Evolutionary conservation across 1,139 yeast genomes (phyloP).

Genomic region (Groenewaldozyma sp.): DNA sequence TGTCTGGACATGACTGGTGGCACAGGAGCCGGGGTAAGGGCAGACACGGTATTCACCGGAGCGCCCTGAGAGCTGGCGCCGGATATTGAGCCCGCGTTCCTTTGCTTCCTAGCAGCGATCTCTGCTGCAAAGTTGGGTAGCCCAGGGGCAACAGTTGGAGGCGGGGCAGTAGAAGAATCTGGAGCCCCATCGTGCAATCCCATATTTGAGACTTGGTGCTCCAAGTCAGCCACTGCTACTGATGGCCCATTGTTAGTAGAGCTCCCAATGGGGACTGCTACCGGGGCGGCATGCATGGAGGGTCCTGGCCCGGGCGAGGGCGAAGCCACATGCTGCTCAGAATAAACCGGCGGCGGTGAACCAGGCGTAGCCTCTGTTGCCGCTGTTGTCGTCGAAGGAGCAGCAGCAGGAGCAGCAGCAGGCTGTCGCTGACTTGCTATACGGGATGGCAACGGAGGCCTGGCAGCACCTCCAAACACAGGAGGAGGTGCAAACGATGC

Average conservation of each 20-base stretch:
- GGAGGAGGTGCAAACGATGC: constrained; percentile 16
- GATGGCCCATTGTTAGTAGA: neutral
- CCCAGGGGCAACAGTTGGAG: constrained; percentile 9
- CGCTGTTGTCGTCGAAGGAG: neutral
- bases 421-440: neutral
- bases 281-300: constrained; percentile 1
- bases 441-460: constrained; percentile 9
- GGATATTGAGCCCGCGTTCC: constrained; percentile 4
- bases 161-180: constrained; percentile 4
- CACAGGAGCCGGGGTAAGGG: constrained; percentile 9
- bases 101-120: constrained; percentile 18
- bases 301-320: neutral
- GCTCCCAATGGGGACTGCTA: neutral
- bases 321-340: constrained; percentile 3
- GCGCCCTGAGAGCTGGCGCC: constrained; percentile 6
- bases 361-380: constrained; percentile 3
- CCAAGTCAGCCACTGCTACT: neutral
- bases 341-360: constrained; percentile 9
- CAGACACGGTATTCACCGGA: constrained; percentile 3
- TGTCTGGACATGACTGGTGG: no score
- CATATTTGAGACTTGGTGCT: neutral
- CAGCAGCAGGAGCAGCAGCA: neutral
- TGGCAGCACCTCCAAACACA: constrained; percentile 10
- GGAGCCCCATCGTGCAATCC: constrained; percentile 1
- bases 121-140: constrained; percentile 28